Evolutionary conservation across 768 basidiomycete species (phyloP), one percentile per base, ranked within the genome.

Genomic region (Pleurotus tuber-regium): DNA sequence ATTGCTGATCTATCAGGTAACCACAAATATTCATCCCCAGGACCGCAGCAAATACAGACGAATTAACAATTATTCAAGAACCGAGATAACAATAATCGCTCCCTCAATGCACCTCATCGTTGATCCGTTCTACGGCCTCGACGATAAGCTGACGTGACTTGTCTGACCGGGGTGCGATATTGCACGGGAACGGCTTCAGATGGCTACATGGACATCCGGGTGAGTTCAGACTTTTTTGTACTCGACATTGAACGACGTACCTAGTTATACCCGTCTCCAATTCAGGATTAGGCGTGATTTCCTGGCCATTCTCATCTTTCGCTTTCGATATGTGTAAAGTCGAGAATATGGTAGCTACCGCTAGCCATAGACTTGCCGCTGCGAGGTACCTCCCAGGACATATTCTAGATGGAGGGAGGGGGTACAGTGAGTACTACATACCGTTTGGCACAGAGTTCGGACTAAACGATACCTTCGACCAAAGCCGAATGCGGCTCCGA

Each of bases 321-420:
- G 70, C 66, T 62, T 69, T 76, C 14, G 59, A 30, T 9, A 81
- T 66, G n/a, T 74, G 70, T 42, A 81, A 57, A 36, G 73, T 72
- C 1, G 78, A 71, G 4, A 81, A 63, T 56, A 80, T 70, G 7
- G 68, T 64, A 1, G 75, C 73, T n/a, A 75, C 64, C 21, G 73
- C 63, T 23, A 79, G 63, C 75, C 78, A 81, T 28, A 72, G 52
- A 2, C 76, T 74, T 4, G 69, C 67, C 46, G 78, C 73, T 51
- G 74, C 73, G 25, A 82, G 66, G 57, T 78, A 62, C 31, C 57
- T 39, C 3, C 80, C 80, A 0, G 78, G 78, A 56, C 79, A 82
- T 4, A 75, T 71, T 25, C 77, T 61, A 30, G 26, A 36, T 2
- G 14, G 25, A 33, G 24, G 23, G 41, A 14, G n/a, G 31, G 16